Evolutionary conservation across 768 basidiomycete genomes (phyloP), one percentile per base, ranked within the genome.

Genomic region (Mycena vulgaris): DNA sequence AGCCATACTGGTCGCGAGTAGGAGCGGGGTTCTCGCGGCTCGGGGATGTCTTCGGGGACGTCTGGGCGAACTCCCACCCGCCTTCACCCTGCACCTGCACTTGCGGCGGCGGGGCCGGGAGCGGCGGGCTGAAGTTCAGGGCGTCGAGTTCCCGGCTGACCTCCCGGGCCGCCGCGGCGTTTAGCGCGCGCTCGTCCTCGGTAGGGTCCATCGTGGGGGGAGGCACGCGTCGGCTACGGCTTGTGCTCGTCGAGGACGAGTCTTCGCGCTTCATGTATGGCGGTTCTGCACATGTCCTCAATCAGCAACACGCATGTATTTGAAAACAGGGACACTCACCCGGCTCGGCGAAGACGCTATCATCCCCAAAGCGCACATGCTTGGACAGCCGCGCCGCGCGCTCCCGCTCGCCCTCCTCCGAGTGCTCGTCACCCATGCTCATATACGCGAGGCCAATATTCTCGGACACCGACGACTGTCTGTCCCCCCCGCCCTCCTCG

Each of bases 141-240:
- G 88, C 83, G 64, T 92, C 90, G 56, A 93, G 74, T 75, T 93
- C 93, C 16, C 88, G 86, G 16, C 87, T 87, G 1, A 94, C 85
- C 76, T 92, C 92, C 21, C 89, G 85, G 6, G 92, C 92, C 30
- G 90, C 92, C 21, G 92, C 93, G 1, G 88, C 89, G 72, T 91
- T 89, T 31, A 88, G 83, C n/a, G 83, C 83, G 4, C 78, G 81
- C 71, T 92, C 90, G 14, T 90, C 87, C 10, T 86, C 83, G 35
- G 86, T 81, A 19, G 80, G 70, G 37, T 80, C 80, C 30, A 83
- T 58, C 16, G 79, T 30, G 8, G 86, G 84, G 1, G 87, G 83
- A 23, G 86, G 83, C 4, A 87, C 75, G 23, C 76, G 78, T n/a
- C 60, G 53, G 40, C 39, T 53, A 9, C 69, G 63, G 23, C 63